Percentiles rank a stretch among this genome's conserved stretches.
These are phyloP conservation scores for Sphagnum tenellum DNA, from an alignment of 225 moss, liverwort and hornwort species.

Conservation along the genomic window DNA sequence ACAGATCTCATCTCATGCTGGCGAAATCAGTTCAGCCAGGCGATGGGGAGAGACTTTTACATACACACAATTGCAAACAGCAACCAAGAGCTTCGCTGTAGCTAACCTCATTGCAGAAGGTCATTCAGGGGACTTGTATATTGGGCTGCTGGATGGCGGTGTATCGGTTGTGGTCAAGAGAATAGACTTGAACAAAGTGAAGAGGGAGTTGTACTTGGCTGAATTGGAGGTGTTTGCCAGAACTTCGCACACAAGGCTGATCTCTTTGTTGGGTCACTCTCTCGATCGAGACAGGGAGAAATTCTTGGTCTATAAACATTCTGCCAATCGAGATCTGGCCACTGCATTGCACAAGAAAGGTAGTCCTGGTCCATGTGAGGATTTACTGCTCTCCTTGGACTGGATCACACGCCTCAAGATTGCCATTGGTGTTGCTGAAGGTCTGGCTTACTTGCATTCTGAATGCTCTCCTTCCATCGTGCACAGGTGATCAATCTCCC, in stretches of 20 bases:
- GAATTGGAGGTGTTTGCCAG: constrained; percentile 83
- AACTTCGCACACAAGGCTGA: constrained; percentile 56
- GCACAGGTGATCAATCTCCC: constrained; percentile 47
- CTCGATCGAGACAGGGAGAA: constrained; percentile 85
- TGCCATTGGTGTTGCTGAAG: constrained; percentile 85
- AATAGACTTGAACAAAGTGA: constrained; percentile 63
- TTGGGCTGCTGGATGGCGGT: constrained; percentile 51
- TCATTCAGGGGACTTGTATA: constrained; percentile 83
- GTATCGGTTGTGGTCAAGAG: constrained; percentile 77
- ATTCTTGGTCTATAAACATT: constrained; percentile 77
- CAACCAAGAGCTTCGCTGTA: constrained; percentile 58
- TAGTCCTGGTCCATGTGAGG: constrained; percentile 63
- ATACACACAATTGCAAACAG: constrained; percentile 60
- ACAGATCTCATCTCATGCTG: constrained; percentile 4
- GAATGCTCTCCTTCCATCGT: constrained; percentile 83
- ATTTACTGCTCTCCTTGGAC: constrained; percentile 76
- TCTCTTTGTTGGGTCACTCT: constrained; percentile 76
- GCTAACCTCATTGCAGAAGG: constrained; percentile 73
- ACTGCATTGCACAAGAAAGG: constrained; percentile 75
- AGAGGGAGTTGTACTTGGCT: constrained; percentile 52
- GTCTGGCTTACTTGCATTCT: constrained; percentile 71
- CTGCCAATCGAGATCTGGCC: constrained; percentile 73
- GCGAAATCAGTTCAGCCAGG: constrained; percentile 7
- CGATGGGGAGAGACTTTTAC: constrained; percentile 68
- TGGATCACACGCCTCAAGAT: constrained; percentile 99